Evolutionary conservation across 306 rosid genomes (phyloP).

Genomic region (Castanopsis chinensis): DNA sequence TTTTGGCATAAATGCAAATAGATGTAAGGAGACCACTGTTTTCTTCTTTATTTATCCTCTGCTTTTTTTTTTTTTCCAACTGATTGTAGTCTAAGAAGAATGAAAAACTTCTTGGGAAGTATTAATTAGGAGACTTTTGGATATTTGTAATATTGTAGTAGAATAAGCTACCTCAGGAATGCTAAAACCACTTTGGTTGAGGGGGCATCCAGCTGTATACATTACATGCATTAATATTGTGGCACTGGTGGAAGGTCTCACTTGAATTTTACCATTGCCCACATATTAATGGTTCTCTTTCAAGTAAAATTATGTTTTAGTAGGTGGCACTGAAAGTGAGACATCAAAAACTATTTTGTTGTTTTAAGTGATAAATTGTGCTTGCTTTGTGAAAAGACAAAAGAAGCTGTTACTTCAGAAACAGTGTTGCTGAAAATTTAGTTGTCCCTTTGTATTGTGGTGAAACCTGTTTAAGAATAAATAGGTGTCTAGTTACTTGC

Average conservation of each 20-base stretch:
- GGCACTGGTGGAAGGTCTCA: background rate
- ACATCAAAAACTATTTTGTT: background rate
- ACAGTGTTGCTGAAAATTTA: background rate
- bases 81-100: background rate
- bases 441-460: background rate
- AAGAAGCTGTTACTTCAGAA: background rate
- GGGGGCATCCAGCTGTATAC: background rate
- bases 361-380: background rate
- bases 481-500: background rate
- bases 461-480: background rate
- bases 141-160: background rate
- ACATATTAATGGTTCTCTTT: background rate
- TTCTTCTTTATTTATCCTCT: too few species aligned
- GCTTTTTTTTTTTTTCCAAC: background rate
- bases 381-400: background rate
- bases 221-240: background rate
- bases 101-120: background rate
- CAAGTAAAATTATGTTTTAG: background rate
- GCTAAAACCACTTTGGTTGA: background rate
- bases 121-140: background rate
- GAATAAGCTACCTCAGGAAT: background rate
- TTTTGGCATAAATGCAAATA: background rate
- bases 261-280: background rate
- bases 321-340: background rate
- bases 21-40: background rate